Evolutionary conservation across 2,329 filamentous ascomycete species (phyloP), one percentile per base, ranked within the genome.

Genomic region (Phoma herbarum): DNA sequence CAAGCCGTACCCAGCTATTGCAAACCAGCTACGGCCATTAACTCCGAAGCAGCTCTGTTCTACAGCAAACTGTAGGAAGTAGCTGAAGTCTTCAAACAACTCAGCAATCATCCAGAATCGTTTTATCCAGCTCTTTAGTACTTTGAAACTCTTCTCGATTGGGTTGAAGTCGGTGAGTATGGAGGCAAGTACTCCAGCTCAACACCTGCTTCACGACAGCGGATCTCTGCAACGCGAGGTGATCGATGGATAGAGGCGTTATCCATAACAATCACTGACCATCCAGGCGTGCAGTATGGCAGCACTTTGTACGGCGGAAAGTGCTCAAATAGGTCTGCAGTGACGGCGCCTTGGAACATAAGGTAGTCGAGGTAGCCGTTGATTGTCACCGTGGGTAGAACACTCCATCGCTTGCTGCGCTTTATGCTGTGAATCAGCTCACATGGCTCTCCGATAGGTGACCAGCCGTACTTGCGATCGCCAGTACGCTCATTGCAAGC

Each of bases 121-220:
- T 29, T 47, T 47, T 25, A 47, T 61, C 59, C 45, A 63, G 16
- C 52, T 45, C 33, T 61, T 63, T 12, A 63, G 25, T 63, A 48
- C 31, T 60, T 57, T 22, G n/a, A n/a, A n/a, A n/a, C n/a, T n/a
- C n/a, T n/a, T n/a, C n/a, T n/a, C n/a, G n/a, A n/a, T n/a, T n/a
- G 60, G 60, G 44, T 63, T 63, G 35, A 53, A 63, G 31, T 60
- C 52, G 60, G 57, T 25, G 57, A 62, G 52, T 62, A 60, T 23
- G 47, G 60, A 7, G 52, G 60, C 18, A 62, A 25, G 42, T 57
- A 61, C 48, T 57, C 53, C 16, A 60, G 18, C 20, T 28, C 29
- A 33, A 58, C 12, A 10, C 55, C 33, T 26, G 20, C 28, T 8
- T 35, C 26, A 16, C 12, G 33, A 29, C 45, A 47, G n/a, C n/a